Evolutionary conservation across 345 rosid genomes (phyloP), one percentile per base, ranked within the genome.

Genomic region (Corchorus olitorius): DNA sequence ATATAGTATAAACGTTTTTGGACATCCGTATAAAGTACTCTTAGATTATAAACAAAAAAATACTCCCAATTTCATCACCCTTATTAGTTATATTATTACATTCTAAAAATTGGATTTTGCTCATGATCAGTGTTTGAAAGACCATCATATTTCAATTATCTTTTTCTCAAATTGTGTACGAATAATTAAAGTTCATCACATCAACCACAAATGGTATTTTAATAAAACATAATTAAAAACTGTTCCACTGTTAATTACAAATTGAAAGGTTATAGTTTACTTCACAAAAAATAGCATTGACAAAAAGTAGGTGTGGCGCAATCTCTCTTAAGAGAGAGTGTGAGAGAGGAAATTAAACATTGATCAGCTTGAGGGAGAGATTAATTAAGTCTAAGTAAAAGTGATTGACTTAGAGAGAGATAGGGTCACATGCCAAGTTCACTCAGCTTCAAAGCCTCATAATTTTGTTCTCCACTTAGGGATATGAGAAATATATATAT

Each of bases 401-500:
- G 48, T 39, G 43, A 73, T 82, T 83, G 84, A 85, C 83, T 81
- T 81, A 74, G 77, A 75, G 77, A 52, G 70, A 61, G 63, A 76
- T 78, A 69, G 48, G 70, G 73, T 79, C 83, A 75, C 88, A 85
- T 82, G 89, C 76, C 79, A 65, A 75, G 64, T 74, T 76, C 76
- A 65, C 78, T 71, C 78, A 72, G 4, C 87, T 85, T 82, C 81
- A 82, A 85, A 84, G 81, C 69, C 76, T 86, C 74, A 90, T 90
- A 59, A 90, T 90, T 81, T 67, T 83, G 90, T 86, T 83, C 86
- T 86, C 91, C 91, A 90, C 90, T 85, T 55, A 6, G 56, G 75
- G 52, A 61, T 37, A 49, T 75, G 46, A 67, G 63, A 39, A 50
- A 58, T 20, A 50, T 16, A 50, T 27, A 27, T 27, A 27, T 49